Percentiles rank a stretch among this genome's conserved stretches.
phyloP scores from a whole-genome alignment of 2,329 filamentous ascomycete species.

The Colletotrichum sidae region DNA sequence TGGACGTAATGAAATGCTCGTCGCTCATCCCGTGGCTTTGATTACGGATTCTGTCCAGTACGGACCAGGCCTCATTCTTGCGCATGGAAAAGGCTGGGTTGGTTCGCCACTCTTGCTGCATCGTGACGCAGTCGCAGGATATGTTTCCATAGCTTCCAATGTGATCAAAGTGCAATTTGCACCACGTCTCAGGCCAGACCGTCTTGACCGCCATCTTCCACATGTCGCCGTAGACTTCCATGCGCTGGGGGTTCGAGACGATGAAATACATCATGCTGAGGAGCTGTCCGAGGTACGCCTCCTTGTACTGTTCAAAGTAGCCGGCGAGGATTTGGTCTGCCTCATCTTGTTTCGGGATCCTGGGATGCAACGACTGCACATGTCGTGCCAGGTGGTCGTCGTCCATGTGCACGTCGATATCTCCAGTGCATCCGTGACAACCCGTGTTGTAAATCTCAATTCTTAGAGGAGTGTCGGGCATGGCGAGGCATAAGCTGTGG shows the following conservation, averaged over 20 bases:
- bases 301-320: slow-evolving; percentile 7
- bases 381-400: background rate
- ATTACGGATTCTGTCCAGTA: slow-evolving; percentile 1
- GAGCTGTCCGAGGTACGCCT: slow-evolving; percentile 18
- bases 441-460: background rate
- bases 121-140: slow-evolving; percentile 17
- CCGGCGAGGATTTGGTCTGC: background rate
- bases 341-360: background rate
- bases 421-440: slow-evolving; percentile 14
- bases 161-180: slow-evolving; percentile 8
- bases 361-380: background rate
- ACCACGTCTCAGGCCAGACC: slow-evolving; percentile 30
- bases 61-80: slow-evolving; percentile 23
- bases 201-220: too few species aligned
- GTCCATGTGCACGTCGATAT: slow-evolving; percentile 18
- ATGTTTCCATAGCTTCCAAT: background rate
- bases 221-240: background rate
- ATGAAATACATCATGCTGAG: slow-evolving; percentile 1
- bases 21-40: background rate
- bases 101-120: slow-evolving; percentile 24
- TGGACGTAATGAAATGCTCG: background rate
- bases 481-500: background rate
- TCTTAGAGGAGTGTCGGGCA: too few species aligned
- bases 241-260: slow-evolving; percentile 1
- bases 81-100: slow-evolving; percentile 21